A percentile compares a stretch with the other conserved stretches of the same genome.
These are phyloP conservation scores for Kalanchoe fedtschenkoi DNA, from an alignment of 164 flowering plant species.

Conservation along the genomic window DNA sequence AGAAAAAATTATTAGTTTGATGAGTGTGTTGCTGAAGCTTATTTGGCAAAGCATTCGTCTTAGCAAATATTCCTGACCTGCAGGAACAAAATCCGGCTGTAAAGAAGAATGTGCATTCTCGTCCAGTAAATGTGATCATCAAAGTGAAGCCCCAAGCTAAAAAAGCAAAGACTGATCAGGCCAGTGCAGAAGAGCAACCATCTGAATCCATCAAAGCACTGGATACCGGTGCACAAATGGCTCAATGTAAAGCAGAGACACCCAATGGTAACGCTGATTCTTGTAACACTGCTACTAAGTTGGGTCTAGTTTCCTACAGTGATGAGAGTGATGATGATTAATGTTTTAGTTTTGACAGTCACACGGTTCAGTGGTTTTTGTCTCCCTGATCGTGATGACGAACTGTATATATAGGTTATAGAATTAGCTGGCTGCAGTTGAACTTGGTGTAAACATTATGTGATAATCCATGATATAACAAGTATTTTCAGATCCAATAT, in stretches of 20 bases:
- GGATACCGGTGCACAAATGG: constrained; percentile 6
- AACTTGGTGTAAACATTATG: too few species aligned
- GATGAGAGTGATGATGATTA: constrained; percentile 84
- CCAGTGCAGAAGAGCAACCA: constrained; percentile 13
- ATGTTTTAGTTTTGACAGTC: not conserved
- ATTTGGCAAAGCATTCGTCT: too few species aligned
- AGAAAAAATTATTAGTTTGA: too few species aligned
- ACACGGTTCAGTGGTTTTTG: not conserved
- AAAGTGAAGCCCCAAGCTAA: constrained; percentile 75
- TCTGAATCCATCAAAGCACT: constrained; percentile 7
- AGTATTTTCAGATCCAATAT: too few species aligned
- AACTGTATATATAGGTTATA: not conserved
- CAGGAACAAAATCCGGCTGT: constrained; percentile 39
- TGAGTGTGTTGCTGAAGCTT: not conserved
- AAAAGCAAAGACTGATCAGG: constrained; percentile 48
- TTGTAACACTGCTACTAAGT: constrained; percentile 12
- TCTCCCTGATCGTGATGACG: too few species aligned
- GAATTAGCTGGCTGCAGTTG: not conserved
- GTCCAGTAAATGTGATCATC: constrained; percentile 42
- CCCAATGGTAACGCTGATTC: constrained; percentile 12
- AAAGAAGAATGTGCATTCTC: constrained; percentile 45
- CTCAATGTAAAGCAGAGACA: constrained; percentile 9
- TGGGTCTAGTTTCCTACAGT: constrained; percentile 65
- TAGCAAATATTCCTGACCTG: not conserved
- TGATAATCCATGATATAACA: too few species aligned